phyloP scores from a whole-genome alignment of 163 green algal species.

The Trebouxia gelatinosa region DNA sequence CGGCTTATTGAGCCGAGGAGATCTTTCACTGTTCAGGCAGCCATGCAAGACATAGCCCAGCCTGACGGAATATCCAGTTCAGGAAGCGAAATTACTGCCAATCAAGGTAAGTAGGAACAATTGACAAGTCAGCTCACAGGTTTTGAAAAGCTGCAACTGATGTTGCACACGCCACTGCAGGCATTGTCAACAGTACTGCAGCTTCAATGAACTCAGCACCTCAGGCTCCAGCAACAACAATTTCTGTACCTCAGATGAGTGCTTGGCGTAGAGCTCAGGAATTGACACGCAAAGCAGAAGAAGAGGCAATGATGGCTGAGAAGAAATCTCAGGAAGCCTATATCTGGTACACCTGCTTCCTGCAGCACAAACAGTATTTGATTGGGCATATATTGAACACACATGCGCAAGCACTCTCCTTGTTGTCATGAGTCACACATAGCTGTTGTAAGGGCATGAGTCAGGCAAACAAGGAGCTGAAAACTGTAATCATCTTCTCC shows the following conservation, averaged over 20 bases:
- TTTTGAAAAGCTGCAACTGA: no score
- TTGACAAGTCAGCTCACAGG: no score
- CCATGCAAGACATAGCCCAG: conserved; percentile 20
- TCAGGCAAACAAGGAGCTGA: background rate
- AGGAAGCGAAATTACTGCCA: no score
- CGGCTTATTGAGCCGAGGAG: conserved; percentile 1
- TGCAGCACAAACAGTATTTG: background rate
- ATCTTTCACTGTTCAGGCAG: conserved; percentile 21
- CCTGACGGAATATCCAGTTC: no score
- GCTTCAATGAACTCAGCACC: no score
- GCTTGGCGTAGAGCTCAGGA: conserved; percentile 9
- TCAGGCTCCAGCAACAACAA: no score
- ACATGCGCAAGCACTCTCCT: background rate
- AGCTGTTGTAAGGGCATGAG: background rate
- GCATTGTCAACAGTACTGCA: no score
- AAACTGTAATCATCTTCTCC: no score
- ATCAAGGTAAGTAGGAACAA: no score
- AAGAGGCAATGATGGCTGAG: conserved; percentile 21
- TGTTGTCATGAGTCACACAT: background rate
- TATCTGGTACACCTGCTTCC: background rate
- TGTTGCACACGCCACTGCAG: no score
- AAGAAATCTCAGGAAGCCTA: conserved; percentile 26
- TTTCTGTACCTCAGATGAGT: conserved; percentile 21
- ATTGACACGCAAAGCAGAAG: conserved; percentile 24
- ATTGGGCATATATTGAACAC: background rate